A percentile compares a stretch with the other conserved stretches of the same genome.
Evolutionary conservation across 345 rosid genomes (phyloP).

Genomic region (Syzygium grande): DNA sequence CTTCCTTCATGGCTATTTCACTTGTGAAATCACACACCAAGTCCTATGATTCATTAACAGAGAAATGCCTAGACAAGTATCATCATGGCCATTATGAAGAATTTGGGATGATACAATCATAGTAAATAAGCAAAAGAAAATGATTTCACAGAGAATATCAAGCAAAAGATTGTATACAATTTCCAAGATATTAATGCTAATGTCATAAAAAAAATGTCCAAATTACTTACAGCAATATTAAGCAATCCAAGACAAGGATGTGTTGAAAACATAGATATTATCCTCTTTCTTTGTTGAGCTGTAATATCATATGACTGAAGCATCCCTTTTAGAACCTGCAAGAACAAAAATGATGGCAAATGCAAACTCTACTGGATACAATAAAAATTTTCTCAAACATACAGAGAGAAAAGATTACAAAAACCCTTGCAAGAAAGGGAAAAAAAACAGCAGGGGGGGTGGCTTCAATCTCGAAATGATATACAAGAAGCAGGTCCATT

Average conservation of each 20-base stretch:
- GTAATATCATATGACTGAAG: slow-evolving; percentile 36
- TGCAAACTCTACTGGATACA: neutral
- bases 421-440: neutral
- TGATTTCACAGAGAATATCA: neutral
- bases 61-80: neutral
- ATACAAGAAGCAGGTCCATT: neutral
- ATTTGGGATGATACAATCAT: neutral
- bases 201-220: neutral
- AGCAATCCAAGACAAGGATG: slow-evolving; percentile 67
- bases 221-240: slow-evolving; percentile 77
- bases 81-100: neutral
- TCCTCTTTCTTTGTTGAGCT: slow-evolving; percentile 21
- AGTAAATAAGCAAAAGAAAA: neutral
- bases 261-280: slow-evolving; percentile 32
- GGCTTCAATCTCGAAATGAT: neutral
- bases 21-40: neutral
- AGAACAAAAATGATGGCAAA: slow-evolving; percentile 1
- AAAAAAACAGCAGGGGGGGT: neutral
- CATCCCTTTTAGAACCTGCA: slow-evolving; percentile 67
- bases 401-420: neutral
- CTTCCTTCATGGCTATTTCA: neutral
- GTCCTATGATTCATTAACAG: neutral
- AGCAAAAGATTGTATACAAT: neutral
- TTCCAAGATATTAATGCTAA: neutral
- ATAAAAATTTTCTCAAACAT: neutral